Evolutionary conservation across 805 yeast species (phyloP).

Genomic region (Lachancea kluyveri): DNA sequence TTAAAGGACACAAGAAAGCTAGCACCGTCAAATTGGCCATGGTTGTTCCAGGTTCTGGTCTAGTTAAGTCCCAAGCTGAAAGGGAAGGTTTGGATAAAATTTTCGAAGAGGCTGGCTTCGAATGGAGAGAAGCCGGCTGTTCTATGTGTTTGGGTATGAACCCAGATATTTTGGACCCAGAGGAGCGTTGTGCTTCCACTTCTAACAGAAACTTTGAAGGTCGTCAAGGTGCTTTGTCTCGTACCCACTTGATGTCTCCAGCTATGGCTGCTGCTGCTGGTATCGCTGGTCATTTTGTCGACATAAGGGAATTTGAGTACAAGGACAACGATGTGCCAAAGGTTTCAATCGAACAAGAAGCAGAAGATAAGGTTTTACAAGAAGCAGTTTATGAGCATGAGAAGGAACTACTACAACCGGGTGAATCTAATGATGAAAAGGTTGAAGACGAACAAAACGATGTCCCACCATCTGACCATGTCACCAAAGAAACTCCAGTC

Average conservation of each 20-base stretch:
- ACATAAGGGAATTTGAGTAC: constrained; percentile 77
- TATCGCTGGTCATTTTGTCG: constrained; percentile 82
- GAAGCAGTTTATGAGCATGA: constrained; percentile 68
- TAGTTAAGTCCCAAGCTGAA: constrained; percentile 91
- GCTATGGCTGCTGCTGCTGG: constrained; percentile 99
- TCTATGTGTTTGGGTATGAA: constrained; percentile 99
- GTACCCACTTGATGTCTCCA: constrained; percentile 98
- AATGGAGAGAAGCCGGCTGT: constrained; percentile 99
- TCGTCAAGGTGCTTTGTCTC: constrained; percentile 93
- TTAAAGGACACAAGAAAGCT: constrained; percentile 84
- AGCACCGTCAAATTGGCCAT: constrained; percentile 71
- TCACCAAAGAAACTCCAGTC: constrained; percentile 33
- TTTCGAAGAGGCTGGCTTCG: constrained; percentile 88
- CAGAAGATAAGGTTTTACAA: constrained; percentile 51
- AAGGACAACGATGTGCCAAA: constrained; percentile 54
- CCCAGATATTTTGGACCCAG: constrained; percentile 91
- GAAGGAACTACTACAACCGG: constrained; percentile 52
- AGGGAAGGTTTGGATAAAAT: constrained; percentile 89
- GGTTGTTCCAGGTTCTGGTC: constrained; percentile 97
- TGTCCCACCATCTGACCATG: constrained; percentile 49
- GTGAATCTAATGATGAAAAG: constrained; percentile 44
- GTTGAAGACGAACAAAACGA: constrained; percentile 54
- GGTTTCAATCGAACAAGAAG: constrained; percentile 38
- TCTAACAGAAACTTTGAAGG: constrained; percentile 99
- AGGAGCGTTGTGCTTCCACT: constrained; percentile 97